Percentiles rank a stretch among this genome's conserved stretches.
Conservation (phyloP, 768 basidiomycete genomes). For the Hypholoma fasciculare region DNA sequence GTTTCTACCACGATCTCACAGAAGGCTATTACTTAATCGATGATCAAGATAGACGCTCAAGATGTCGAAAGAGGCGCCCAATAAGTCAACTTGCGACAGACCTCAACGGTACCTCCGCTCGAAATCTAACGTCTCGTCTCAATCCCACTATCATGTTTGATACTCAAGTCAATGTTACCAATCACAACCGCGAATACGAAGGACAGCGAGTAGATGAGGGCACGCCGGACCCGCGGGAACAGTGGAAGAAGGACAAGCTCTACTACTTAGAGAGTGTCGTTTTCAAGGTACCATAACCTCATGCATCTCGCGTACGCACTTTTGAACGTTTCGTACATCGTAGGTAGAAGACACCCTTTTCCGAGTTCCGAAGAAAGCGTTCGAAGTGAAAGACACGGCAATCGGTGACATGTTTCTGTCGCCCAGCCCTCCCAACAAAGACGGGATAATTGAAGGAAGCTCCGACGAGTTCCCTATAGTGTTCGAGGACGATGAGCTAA, state of each 20-base stretch:
- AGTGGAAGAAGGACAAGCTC: background rate
- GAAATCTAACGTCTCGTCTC: no score
- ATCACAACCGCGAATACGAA: no score
- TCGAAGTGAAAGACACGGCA: conserved; percentile 5
- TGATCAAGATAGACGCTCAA: no score
- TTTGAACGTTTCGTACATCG: background rate
- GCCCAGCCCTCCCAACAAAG: background rate
- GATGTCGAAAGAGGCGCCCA: no score
- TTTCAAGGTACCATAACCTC: background rate
- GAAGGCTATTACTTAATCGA: no score
- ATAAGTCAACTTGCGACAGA: no score
- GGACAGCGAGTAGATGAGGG: no score
- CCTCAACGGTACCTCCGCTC: no score
- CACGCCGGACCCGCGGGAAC: background rate
- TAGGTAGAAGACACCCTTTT: conserved; percentile 11
- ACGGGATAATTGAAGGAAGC: background rate
- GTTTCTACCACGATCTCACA: no score
- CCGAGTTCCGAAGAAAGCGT: conserved; percentile 7
- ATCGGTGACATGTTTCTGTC: conserved; percentile 9
- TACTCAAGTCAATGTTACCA: no score
- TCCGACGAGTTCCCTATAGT: background rate
- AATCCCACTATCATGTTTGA: no score
- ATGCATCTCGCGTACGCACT: background rate
- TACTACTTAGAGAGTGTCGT: background rate
- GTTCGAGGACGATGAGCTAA: no score